A percentile compares a stretch with the other conserved stretches of the same genome.
These are phyloP conservation scores for Parasitella parasitica DNA, from an alignment of 371 early-diverging fungal genomes.

Conservation along the genomic window DNA sequence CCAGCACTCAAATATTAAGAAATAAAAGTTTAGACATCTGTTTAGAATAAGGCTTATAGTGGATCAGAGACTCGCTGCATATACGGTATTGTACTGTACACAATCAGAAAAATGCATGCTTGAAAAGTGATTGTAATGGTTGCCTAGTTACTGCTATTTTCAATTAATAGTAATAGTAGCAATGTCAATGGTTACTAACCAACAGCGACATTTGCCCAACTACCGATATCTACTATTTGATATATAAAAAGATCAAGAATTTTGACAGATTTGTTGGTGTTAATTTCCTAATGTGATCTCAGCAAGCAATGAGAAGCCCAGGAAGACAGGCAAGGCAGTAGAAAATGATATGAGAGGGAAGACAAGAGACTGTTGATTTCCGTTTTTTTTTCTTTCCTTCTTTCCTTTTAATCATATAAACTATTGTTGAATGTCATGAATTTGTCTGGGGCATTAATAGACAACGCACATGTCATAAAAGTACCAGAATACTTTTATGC, in stretches of 20 bases:
- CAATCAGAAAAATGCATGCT: neutral
- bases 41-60: neutral
- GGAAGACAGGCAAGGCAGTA: neutral
- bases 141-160: too few relatives aligned
- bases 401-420: neutral
- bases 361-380: neutral
- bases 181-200: too few relatives aligned
- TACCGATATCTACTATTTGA: neutral
- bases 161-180: too few relatives aligned
- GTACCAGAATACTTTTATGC: constrained; percentile 75
- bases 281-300: neutral
- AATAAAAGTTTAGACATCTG: neutral
- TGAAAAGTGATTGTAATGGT: too few relatives aligned
- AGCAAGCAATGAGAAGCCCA: neutral
- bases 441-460: constrained; percentile 7
- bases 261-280: neutral
- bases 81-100: too few relatives aligned
- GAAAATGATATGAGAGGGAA: neutral
- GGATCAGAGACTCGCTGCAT: neutral
- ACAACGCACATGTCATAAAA: constrained; percentile 15
- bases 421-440: constrained; percentile 25
- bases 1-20: constrained; percentile 21
- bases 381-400: neutral
- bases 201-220: neutral
- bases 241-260: neutral